A percentile compares a stretch with the other conserved stretches of the same genome.
Conservation (phyloP, 1,284 basidiomycete genomes). For the Somion occarium region DNA sequence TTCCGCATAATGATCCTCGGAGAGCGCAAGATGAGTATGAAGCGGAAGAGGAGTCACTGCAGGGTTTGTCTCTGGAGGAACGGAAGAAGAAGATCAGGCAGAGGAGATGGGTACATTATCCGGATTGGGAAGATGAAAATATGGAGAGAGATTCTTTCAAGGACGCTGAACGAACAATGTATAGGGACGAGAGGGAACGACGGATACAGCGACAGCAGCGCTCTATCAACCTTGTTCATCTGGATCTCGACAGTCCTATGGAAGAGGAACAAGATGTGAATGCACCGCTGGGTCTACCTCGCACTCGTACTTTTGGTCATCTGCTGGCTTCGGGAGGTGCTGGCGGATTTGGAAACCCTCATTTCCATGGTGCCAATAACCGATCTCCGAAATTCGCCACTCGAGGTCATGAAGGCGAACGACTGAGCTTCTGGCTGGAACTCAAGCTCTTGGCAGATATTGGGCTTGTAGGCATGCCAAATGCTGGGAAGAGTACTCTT, state of each 20-base stretch:
- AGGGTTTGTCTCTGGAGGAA: slow-evolving; percentile 43
- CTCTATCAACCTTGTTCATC: slow-evolving; percentile 39
- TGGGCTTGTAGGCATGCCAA: slow-evolving; percentile 94
- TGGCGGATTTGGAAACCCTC: slow-evolving; percentile 89
- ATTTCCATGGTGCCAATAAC: slow-evolving; percentile 65
- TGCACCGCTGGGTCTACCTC: slow-evolving; percentile 65
- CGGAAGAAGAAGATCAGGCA: slow-evolving; percentile 57
- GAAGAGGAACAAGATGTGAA: slow-evolving; percentile 39
- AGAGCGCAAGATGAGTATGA: slow-evolving; percentile 63
- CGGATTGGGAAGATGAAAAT: slow-evolving; percentile 60
- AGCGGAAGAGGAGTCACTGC: slow-evolving; percentile 56
- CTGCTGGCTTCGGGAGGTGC: slow-evolving; percentile 76
- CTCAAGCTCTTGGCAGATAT: slow-evolving; percentile 94
- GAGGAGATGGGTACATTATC: slow-evolving; percentile 78
- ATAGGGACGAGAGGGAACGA: slow-evolving; percentile 60
- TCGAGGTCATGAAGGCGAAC: slow-evolving; percentile 78
- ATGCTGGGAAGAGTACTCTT: slow-evolving; percentile 88
- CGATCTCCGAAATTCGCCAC: slow-evolving; percentile 81
- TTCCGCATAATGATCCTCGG: slow-evolving; percentile 58
- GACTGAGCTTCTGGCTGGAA: slow-evolving; percentile 83
- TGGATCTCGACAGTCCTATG: slow-evolving; percentile 59
- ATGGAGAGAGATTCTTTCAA: slow-evolving; percentile 62
- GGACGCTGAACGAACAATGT: slow-evolving; percentile 66
- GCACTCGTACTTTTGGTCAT: slow-evolving; percentile 56
- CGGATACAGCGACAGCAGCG: slow-evolving; percentile 42